Conservation (phyloP, 257 asterid species). For the Apocynum venetum region DNA sequence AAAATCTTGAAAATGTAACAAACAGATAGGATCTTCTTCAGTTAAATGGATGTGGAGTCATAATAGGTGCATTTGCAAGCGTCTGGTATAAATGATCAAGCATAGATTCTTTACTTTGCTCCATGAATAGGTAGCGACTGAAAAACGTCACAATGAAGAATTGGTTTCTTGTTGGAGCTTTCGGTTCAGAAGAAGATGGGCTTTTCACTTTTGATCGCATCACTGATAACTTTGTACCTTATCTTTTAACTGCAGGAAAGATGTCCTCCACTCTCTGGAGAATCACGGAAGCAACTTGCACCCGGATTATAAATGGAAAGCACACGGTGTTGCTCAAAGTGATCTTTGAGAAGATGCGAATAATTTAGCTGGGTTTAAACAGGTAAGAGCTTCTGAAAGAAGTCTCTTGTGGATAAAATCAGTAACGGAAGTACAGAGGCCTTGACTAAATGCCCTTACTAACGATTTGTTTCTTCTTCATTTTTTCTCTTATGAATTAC, state of each 20-base stretch:
- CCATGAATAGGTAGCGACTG: background rate
- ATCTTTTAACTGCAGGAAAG: background rate
- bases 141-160: background rate
- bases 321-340: too few relatives aligned
- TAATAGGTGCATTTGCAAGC: background rate
- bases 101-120: background rate
- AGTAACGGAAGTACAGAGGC: too few relatives aligned
- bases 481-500: too few relatives aligned
- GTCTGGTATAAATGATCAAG: background rate
- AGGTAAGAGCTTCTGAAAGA: too few relatives aligned
- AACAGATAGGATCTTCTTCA: background rate
- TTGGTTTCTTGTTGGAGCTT: background rate
- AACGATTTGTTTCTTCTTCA: too few relatives aligned
- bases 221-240: background rate
- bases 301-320: conserved; percentile 16
- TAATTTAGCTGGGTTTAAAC: too few relatives aligned
- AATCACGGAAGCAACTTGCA: conserved; percentile 84
- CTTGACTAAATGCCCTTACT: too few relatives aligned
- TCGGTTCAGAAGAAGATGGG: background rate
- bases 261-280: conserved; percentile 68
- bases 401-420: too few relatives aligned
- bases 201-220: background rate
- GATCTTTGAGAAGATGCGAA: too few relatives aligned
- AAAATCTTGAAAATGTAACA: background rate
- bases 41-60: background rate